Percentiles rank a stretch among this genome's conserved stretches.
Evolutionary conservation across 2,329 filamentous ascomycete species (phyloP).

Genomic region (Geosmithia putterillii): DNA sequence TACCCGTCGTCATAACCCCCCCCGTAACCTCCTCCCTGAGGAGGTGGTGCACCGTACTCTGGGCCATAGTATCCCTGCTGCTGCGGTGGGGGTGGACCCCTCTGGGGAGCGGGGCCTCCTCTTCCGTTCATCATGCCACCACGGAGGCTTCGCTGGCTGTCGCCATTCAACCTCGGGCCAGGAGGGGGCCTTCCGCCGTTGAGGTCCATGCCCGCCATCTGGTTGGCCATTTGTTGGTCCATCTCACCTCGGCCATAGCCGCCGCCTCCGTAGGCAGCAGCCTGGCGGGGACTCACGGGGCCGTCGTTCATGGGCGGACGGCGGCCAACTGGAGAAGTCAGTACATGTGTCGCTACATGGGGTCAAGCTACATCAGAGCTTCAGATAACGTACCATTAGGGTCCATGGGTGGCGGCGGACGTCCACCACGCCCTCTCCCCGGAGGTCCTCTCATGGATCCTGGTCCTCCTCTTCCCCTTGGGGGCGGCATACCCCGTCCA

Average conservation of each 20-base stretch:
- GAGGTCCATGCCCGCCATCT: constrained; percentile 22
- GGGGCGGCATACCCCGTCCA: constrained; percentile 27
- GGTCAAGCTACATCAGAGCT: constrained; percentile 1
- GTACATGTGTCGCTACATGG: constrained; percentile 4
- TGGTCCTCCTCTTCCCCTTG: constrained; percentile 15
- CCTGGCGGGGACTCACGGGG: constrained; percentile 14
- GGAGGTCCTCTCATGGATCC: constrained; percentile 9
- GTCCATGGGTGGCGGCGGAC: constrained; percentile 26
- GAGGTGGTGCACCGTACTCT: constrained; percentile 13
- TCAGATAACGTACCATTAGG: constrained; percentile 28
- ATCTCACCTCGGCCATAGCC: constrained; percentile 5
- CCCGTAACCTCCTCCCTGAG: constrained; percentile 14
- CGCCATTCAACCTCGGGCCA: constrained; percentile 10
- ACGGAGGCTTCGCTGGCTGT: constrained; percentile 11
- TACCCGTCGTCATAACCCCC: constrained; percentile 14
- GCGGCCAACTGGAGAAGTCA: constrained; percentile 5
- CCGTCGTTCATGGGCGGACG: constrained; percentile 17
- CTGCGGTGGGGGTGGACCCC: constrained; percentile 18
- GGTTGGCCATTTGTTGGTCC: constrained; percentile 16
- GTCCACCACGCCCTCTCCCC: constrained; percentile 18
- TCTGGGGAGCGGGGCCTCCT: constrained; percentile 18
- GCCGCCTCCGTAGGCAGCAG: constrained; percentile 10
- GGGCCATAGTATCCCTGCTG: constrained; percentile 14
- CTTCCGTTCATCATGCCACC: constrained; percentile 7
- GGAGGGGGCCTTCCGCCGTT: constrained; percentile 12